Conservation (phyloP, 352 stramenopile genomes). For the Globisporangium sylvaticum region DNA sequence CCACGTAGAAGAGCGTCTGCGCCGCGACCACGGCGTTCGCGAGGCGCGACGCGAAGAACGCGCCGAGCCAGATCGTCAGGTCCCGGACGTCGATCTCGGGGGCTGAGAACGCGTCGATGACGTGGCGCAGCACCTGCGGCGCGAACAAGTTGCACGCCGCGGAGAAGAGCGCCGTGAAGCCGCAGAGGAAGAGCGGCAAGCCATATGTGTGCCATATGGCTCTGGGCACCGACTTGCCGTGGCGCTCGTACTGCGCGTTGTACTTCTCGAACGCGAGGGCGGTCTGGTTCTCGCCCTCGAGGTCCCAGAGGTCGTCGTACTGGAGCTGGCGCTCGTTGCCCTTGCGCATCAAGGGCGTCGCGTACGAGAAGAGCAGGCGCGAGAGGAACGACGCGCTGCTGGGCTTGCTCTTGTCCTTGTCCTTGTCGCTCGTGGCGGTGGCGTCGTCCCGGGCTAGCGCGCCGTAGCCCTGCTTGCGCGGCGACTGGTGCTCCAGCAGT, state of each 20-base stretch:
- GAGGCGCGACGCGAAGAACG: slow-evolving; percentile 38
- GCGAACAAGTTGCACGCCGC: slow-evolving; percentile 3
- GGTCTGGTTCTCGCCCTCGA: slow-evolving; percentile 26
- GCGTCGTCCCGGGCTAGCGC: neutral
- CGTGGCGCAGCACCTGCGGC: slow-evolving; percentile 3
- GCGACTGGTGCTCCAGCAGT: neutral
- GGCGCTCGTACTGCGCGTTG: slow-evolving; percentile 16
- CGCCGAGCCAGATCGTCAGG: slow-evolving; percentile 29
- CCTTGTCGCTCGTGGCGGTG: neutral
- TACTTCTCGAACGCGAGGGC: slow-evolving; percentile 24
- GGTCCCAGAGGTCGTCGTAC: slow-evolving; percentile 37
- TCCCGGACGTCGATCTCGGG: slow-evolving; percentile 24
- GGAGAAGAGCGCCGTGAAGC: neutral
- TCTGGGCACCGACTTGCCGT: slow-evolving; percentile 20
- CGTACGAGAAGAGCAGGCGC: slow-evolving; percentile 43
- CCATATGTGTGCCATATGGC: slow-evolving; percentile 19
- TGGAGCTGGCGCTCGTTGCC: slow-evolving; percentile 45
- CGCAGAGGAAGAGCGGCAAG: slow-evolving; percentile 4
- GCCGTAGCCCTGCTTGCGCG: slow-evolving; percentile 5
- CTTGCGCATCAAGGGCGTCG: slow-evolving; percentile 30
- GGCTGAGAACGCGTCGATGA: slow-evolving; percentile 17
- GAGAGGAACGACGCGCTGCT: slow-evolving; percentile 18
- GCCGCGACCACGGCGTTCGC: slow-evolving; percentile 23
- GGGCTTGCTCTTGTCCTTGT: neutral
- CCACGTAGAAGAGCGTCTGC: slow-evolving; percentile 25